phyloP scores from a whole-genome alignment of 108 stramenopile genomes.

The Aurantiochytrium sp. region DNA sequence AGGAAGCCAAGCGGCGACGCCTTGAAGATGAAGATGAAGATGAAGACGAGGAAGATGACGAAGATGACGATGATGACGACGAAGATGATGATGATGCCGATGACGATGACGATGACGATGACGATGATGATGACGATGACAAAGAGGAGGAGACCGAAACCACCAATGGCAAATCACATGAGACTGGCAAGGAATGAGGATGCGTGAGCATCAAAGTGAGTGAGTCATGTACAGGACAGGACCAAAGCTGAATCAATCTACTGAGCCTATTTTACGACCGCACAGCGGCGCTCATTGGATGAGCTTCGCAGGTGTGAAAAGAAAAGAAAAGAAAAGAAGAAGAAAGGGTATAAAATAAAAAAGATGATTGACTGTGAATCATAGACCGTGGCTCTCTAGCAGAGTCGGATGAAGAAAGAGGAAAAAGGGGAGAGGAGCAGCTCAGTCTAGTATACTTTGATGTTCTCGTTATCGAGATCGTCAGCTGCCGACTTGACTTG shows the following conservation, averaged over 20 bases:
- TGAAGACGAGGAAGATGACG: not conserved
- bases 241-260: no score
- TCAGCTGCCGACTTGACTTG: not conserved
- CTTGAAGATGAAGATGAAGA: not conserved
- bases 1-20: not conserved
- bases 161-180: no score
- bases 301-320: no score
- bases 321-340: no score
- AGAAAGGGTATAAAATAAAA: not conserved
- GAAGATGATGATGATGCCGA: not conserved
- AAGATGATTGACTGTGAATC: not conserved
- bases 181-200: no score
- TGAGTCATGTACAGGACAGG: no score
- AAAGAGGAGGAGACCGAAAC: not conserved
- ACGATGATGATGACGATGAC: not conserved
- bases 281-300: no score
- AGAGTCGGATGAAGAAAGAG: not conserved
- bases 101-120: not conserved
- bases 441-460: constrained; percentile 22
- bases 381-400: not conserved
- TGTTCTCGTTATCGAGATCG: constrained; percentile 36
- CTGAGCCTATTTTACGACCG: no score
- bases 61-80: not conserved
- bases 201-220: no score
- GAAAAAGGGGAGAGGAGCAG: not conserved